Base-by-base conservation (phyloP, 805 yeast species). In the Tetrapisispora iriomotensis region DNA sequence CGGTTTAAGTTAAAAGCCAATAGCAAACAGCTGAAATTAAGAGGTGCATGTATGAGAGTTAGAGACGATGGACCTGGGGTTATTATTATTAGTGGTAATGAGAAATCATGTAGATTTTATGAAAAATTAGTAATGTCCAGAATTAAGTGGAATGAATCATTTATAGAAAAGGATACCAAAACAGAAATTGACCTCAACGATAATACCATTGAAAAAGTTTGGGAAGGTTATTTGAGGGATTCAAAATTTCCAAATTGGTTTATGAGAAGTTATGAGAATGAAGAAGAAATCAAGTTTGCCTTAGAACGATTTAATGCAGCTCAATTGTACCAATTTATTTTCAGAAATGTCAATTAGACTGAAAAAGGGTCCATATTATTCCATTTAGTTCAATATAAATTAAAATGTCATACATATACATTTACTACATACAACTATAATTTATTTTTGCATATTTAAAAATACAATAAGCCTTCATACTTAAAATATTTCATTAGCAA, bases 51-150 rank as follows among this genome's bases (percentile, higher is more conserved):
- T 41, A 50, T 79, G 3, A 55, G 67, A 2, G 56, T 71, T 18
- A 62, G 68, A 2, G 58, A 54, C 6, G 53, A 51, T 10, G 66
- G 66, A 0, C 70, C 75, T 44, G 74, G 74, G 29, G 51, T 88
- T 29, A 69, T 90, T 0, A 65, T 90, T 2, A 80, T 76, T 1
- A 90, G 84, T 49, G 96, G 96, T 0, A 79, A 82, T 0, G 71
- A 65, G 24, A 77, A 77, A 44, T 66, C 76, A 27, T 60, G 82
- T 18, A 67, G 65, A n/a, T 74, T 74, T 48, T 87, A 75, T 58
- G 75, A 75, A 38, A 77, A 74, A 44, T 63, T 87, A 36, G 49
- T 87, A 50, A 53, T 67, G 36, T 64, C 65, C 27, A 65, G 95
- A 40, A 80, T 85, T 39, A 66, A 72, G 27, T 88, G 96, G 96